These are phyloP conservation scores for Neofusicoccum ribis DNA, from an alignment of 2,329 filamentous ascomycete genomes.

Conservation along the genomic window DNA sequence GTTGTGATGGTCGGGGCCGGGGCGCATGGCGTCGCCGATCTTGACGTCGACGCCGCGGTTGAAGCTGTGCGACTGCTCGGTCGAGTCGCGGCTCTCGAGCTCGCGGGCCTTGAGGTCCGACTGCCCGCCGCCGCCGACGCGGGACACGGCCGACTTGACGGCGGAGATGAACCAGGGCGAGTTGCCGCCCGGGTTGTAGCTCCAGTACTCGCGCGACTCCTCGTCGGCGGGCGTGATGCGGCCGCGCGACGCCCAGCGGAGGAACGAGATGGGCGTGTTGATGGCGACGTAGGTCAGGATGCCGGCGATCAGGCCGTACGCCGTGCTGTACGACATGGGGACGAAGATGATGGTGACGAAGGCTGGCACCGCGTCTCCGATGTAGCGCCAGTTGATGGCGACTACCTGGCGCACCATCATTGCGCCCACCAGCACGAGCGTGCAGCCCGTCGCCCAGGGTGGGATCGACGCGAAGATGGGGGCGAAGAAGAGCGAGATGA, in stretches of 20 bases:
- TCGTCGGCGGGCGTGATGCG: slow-evolving; percentile 74
- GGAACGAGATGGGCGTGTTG: slow-evolving; percentile 68
- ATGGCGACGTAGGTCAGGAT: slow-evolving; percentile 74
- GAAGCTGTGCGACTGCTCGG: neutral
- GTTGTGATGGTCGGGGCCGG: neutral
- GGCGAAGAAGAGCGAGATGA: slow-evolving; percentile 85
- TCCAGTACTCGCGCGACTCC: slow-evolving; percentile 76
- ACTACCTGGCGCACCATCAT: slow-evolving; percentile 73
- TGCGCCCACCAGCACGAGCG: slow-evolving; percentile 53
- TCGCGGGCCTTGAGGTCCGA: neutral
- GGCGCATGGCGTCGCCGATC: neutral
- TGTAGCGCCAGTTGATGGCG: slow-evolving; percentile 87
- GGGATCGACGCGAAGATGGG: slow-evolving; percentile 89
- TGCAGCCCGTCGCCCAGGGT: slow-evolving; percentile 81
- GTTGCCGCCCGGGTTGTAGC: slow-evolving; percentile 59
- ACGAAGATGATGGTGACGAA: slow-evolving; percentile 82
- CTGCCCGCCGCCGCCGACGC: neutral
- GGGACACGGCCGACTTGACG: slow-evolving; percentile 65
- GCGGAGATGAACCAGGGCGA: slow-evolving; percentile 35
- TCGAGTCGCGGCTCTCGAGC: slow-evolving; percentile 4
- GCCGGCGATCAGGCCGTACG: slow-evolving; percentile 80
- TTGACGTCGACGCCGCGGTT: neutral
- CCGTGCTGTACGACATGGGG: slow-evolving; percentile 87
- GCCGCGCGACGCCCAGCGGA: slow-evolving; percentile 66
- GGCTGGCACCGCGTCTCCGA: slow-evolving; percentile 79